Base-by-base conservation (phyloP, 2,329 filamentous ascomycete species). In the Ophiocordyceps sinensis region DNA sequence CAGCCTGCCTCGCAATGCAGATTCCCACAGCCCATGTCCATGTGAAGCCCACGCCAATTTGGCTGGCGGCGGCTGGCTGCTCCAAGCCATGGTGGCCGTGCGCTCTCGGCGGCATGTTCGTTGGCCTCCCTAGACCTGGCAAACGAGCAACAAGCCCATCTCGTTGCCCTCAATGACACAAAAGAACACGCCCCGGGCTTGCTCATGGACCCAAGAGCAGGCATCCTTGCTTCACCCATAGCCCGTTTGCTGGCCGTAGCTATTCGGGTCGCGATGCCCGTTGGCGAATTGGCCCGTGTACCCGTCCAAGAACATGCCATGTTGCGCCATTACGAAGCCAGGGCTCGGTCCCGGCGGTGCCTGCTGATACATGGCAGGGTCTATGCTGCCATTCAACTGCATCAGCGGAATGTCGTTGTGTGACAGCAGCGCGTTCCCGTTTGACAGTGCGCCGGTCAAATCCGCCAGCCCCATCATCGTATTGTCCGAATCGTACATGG, bases 401-500 rank as follows among this genome's bases (percentile, higher is more conserved):
- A 47, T 36, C 29, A 48, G 43, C 1, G 49, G 40, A 37, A 47
- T 42, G 6, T 42, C 43, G n/a, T 43, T 42, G 1, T 43, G 12
- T 23, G 40, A 36, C 31, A 50, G 36, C 23, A 45, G 26, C 26
- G 42, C 37, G 15, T 45, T 42, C 19, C 37, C 42, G n/a, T 44
- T 38, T 2, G 49, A 43, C 28, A 51, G 35, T 34, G 51, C 43
- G 26, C 43, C 47, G 12, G 44, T 45, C 37, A 53, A 37, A 19
- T 47, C 47, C 11, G 46, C 44, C 44, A 55, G 49, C 23, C 45
- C 46, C 23, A 49, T 42, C 12, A 47, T 41, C 21, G 51, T 43
- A 28, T 47, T 48, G 14, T 52, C 50, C 3, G 46, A 40, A 8
- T 52, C 49, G 40, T 51, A 54, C 19, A 47, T 43, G 10, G 49